Percentiles rank a stretch among this genome's conserved stretches.
Conservation (phyloP, 73 alveolate species). For the Paramecium tetraurelia region DNA sequence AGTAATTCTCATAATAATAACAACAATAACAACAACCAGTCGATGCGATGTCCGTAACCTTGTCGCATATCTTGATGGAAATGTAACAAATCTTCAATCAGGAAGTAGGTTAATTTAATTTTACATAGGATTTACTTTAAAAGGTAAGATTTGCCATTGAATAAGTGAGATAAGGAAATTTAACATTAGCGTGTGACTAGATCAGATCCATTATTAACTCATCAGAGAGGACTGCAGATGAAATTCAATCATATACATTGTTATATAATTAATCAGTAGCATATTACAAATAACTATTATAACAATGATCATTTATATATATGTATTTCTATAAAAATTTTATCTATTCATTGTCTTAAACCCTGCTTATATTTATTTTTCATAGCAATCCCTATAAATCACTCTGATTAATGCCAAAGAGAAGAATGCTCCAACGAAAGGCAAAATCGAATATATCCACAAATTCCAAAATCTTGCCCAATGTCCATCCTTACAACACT, state of each 20-base stretch:
- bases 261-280: background rate
- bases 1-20: background rate
- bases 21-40: background rate
- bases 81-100: background rate
- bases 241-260: background rate
- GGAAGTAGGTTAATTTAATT: background rate
- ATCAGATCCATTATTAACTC: background rate
- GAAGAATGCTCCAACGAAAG: background rate
- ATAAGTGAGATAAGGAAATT: slow-evolving; percentile 1
- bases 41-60: background rate
- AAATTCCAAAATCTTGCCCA: slow-evolving; percentile 38
- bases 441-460: background rate
- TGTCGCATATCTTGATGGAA: background rate
- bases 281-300: background rate
- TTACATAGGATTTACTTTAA: background rate
- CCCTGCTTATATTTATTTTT: slow-evolving; percentile 5
- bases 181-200: background rate
- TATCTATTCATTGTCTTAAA: background rate
- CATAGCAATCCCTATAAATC: background rate
- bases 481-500: slow-evolving; percentile 13
- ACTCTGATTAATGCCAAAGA: background rate
- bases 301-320: slow-evolving; percentile 3
- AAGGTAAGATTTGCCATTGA: background rate
- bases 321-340: background rate
- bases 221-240: slow-evolving; percentile 10